Conservation (phyloP, 2,329 filamentous ascomycete genomes). For the Aspergillus tanneri region DNA sequence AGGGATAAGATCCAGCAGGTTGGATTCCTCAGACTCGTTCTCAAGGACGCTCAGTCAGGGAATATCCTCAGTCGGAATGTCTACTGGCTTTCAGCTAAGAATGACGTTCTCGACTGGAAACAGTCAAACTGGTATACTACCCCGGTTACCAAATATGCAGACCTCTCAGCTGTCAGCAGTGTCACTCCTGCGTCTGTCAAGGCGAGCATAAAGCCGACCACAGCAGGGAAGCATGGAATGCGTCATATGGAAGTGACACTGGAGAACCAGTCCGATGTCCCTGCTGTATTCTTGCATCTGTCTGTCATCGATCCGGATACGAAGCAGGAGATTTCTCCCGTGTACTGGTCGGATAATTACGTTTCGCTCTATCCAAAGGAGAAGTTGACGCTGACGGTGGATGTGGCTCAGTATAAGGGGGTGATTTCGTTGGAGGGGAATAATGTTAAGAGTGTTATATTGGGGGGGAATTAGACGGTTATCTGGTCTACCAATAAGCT, state of each 20-base stretch:
- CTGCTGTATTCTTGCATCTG: conserved; percentile 59
- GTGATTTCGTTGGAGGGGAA: neutral
- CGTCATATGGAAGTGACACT: conserved; percentile 41
- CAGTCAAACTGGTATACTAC: conserved; percentile 61
- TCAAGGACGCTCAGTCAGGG: conserved; percentile 36
- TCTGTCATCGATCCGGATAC: conserved; percentile 46
- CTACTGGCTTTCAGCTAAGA: conserved; percentile 55
- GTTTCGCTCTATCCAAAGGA: conserved; percentile 61
- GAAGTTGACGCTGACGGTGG: conserved; percentile 44
- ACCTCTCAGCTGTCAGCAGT: conserved; percentile 49
- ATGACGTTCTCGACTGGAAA: conserved; percentile 57
- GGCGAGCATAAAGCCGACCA: conserved; percentile 22
- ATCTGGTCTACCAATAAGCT: neutral
- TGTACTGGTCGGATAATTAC: conserved; percentile 64
- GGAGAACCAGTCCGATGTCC: conserved; percentile 53
- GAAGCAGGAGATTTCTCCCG: conserved; percentile 51
- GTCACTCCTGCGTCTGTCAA: conserved; percentile 43
- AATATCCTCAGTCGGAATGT: conserved; percentile 55
- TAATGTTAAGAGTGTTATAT: neutral
- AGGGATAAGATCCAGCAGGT: conserved; percentile 42
- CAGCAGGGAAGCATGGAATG: conserved; percentile 2
- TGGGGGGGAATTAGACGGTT: neutral
- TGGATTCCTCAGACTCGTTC: conserved; percentile 52
- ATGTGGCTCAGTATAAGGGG: neutral
- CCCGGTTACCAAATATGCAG: conserved; percentile 53